Conservation (phyloP, 2,329 filamentous ascomycete genomes). For the Dryadomyces quercivorus region DNA sequence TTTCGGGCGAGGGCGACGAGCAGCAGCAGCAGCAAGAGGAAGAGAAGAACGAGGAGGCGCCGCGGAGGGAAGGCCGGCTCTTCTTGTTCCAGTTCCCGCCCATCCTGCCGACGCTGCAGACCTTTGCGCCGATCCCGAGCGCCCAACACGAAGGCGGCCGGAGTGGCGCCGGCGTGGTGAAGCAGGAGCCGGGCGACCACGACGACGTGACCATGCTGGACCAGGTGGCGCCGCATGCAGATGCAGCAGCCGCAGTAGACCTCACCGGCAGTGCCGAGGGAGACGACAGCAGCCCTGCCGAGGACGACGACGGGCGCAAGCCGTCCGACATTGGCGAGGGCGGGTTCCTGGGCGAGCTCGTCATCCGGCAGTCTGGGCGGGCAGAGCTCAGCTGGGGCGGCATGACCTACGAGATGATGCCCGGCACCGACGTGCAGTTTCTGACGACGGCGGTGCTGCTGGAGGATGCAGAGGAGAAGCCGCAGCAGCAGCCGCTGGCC, state of each 20-base stretch:
- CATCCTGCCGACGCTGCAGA: slow-evolving; percentile 42
- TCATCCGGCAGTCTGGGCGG: slow-evolving; percentile 48
- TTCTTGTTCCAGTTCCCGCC: slow-evolving; percentile 56
- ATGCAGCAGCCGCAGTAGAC: slow-evolving; percentile 22
- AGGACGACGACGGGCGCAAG: slow-evolving; percentile 16
- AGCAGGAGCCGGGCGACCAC: slow-evolving; percentile 25
- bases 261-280: slow-evolving; percentile 27
- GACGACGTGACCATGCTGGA: slow-evolving; percentile 26
- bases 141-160: slow-evolving; percentile 1
- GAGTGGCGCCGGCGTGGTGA: slow-evolving; percentile 17
- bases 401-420: slow-evolving; percentile 39
- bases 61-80: slow-evolving; percentile 35
- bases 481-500: slow-evolving; percentile 16
- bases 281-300: slow-evolving; percentile 14
- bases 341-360: slow-evolving; percentile 47
- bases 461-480: slow-evolving; percentile 41
- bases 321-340: slow-evolving; percentile 20
- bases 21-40: neutral
- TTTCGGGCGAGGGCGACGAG: slow-evolving; percentile 5
- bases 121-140: slow-evolving; percentile 4
- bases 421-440: slow-evolving; percentile 38
- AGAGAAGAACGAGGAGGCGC: neutral
- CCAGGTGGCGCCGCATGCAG: slow-evolving; percentile 14
- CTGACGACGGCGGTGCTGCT: slow-evolving; percentile 47
- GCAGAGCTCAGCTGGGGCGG: slow-evolving; percentile 54